Base-by-base conservation (phyloP, 139 green algal species). In the Chlamydomonas schloesseri region DNA sequence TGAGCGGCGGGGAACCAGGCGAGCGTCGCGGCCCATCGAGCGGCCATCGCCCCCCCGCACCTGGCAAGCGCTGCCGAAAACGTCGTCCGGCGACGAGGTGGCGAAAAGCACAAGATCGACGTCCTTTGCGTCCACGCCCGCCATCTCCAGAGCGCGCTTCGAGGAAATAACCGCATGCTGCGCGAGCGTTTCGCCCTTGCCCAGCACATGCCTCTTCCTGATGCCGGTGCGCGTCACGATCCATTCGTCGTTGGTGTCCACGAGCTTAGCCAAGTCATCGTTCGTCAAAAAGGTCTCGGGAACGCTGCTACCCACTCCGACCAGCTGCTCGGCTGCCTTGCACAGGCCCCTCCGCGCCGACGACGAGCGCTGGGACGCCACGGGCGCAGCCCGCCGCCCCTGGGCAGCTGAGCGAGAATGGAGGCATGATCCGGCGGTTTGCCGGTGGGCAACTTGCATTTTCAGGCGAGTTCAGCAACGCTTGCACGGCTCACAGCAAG, bases 231-330 rank as follows among this genome's bases (percentile, higher is more conserved):
- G 91, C 0, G 90, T 93, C 8, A 78, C 65, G 76, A 99, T 99
- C 98, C 98, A 99, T 71, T 99, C 98, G 80, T 99, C 98, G 83
- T 93, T 98, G 0, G 98, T 99, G 20, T 99, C 98, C 55, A 99
- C 95, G 3, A 98, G 89, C 89, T 94, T 84, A 67, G 93, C 92
- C 28, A 99, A 88, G 87, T 99, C 97, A 23, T 94, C 80, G 87
- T 99, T 99, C 18, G 92, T 97, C 0, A 99, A 84, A 29, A 96
- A 90, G 26, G 90, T 92, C 15, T 87, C 71, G 0, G 98, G 98
- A n/a, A 96, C 94, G 0, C 91, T 93, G 60, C 93, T 96, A 10
- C 98, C 98, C 15, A 94, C 91, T 33, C 98, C 98, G 13, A 95
- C 67, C 18, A 95, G 65, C 77, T 90, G 76, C 71, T 81, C 86